Conservation (phyloP, 441 rosid genomes). For the Bocquillonia castaneifolia region DNA sequence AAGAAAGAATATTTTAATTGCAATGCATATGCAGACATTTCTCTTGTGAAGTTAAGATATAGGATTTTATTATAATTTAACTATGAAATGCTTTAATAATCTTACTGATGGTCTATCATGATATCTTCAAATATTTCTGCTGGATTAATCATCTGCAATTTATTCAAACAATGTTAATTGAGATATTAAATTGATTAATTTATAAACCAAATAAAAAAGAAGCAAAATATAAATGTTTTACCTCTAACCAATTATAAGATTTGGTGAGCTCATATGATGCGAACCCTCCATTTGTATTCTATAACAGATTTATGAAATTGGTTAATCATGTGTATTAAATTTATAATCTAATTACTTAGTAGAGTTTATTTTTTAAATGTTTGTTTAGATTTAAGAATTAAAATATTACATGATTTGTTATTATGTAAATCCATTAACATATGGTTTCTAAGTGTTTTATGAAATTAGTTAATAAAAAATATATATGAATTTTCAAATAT, state of each 20-base stretch:
- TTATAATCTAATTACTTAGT: too few species aligned
- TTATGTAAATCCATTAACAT: too few species aligned
- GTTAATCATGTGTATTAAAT: too few species aligned
- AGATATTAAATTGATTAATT: not conserved
- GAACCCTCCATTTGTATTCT: slow-evolving; percentile 65
- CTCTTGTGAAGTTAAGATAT: not conserved
- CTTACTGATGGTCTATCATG: slow-evolving; percentile 66
- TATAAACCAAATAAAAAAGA: not conserved
- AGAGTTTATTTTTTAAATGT: too few species aligned
- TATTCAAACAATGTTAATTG: not conserved
- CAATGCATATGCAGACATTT: too few species aligned
- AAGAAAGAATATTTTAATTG: not conserved
- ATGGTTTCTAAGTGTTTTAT: too few species aligned
- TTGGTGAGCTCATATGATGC: slow-evolving; percentile 44
- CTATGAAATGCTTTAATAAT: too few species aligned
- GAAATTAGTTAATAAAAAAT: too few species aligned
- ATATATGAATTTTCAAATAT: too few species aligned
- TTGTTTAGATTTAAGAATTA: too few species aligned
- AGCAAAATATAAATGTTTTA: not conserved
- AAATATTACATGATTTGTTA: too few species aligned
- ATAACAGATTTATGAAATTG: too few species aligned
- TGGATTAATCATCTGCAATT: slow-evolving; percentile 56
- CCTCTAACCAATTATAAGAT: slow-evolving; percentile 64
- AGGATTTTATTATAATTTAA: not conserved
- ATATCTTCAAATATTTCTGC: slow-evolving; percentile 58